phyloP scores from a whole-genome alignment of 2,329 filamentous ascomycete genomes.

The Herpotrichia juniperi region DNA sequence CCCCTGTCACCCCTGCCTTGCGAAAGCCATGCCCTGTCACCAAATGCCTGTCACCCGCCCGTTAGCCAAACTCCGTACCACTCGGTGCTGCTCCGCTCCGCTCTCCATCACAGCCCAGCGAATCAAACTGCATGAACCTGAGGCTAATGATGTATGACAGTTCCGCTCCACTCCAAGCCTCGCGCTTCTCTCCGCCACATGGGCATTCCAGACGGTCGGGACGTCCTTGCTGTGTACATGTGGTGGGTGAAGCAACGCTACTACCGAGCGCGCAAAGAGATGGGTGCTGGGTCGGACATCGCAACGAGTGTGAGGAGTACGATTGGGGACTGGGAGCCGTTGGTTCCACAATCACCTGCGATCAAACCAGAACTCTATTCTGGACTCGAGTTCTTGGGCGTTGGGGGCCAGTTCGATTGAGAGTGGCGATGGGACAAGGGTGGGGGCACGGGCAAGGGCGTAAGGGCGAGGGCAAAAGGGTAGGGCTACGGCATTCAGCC shows the following conservation, averaged over 20 bases:
- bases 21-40: background rate
- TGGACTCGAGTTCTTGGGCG: slow-evolving; percentile 11
- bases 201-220: slow-evolving; percentile 27
- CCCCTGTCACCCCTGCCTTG: background rate
- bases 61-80: background rate
- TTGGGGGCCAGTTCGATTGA: slow-evolving; percentile 19
- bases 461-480: too few relatives aligned
- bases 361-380: slow-evolving; percentile 1
- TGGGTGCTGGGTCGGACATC: background rate
- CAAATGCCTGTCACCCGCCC: background rate
- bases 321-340: slow-evolving; percentile 7
- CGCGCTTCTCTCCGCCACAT: slow-evolving; percentile 22
- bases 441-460: background rate
- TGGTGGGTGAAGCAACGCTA: slow-evolving; percentile 25
- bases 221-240: slow-evolving; percentile 29
- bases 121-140: background rate
- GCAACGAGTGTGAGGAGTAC: slow-evolving; percentile 8
- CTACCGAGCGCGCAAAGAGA: slow-evolving; percentile 7
- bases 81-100: background rate
- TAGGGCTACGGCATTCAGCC: too few relatives aligned
- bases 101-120: background rate
- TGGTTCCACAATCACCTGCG: background rate
- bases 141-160: background rate
- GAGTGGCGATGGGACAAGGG: background rate
- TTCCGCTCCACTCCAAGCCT: slow-evolving; percentile 14